phyloP scores from a whole-genome alignment of 495 filamentous ascomycete genomes.

The Talaromyces trachyspermus region DNA sequence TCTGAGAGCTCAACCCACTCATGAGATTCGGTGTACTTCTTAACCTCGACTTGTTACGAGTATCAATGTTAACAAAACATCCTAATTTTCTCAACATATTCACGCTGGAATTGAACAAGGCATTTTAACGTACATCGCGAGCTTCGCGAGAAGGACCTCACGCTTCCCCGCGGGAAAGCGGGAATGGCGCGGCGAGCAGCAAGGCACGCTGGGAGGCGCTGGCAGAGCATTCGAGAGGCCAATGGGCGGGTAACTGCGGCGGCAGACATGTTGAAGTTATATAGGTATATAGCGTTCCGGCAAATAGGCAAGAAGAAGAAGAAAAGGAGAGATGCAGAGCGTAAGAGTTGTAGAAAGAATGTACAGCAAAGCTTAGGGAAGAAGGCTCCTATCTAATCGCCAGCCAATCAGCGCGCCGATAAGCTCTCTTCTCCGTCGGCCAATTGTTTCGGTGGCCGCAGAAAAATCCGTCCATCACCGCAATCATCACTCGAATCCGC shows the following conservation, averaged over 20 bases:
- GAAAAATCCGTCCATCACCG: too few species aligned
- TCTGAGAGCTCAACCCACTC: constrained; percentile 89
- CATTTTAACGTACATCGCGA: constrained; percentile 30
- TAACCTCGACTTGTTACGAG: constrained; percentile 54
- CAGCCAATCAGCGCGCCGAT: too few species aligned
- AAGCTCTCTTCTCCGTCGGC: neutral
- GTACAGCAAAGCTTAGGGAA: too few species aligned
- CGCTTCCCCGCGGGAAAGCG: constrained; percentile 45
- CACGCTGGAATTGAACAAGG: constrained; percentile 2
- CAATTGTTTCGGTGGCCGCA: neutral
- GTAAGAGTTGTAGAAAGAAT: constrained; percentile 5
- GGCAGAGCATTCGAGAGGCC: constrained; percentile 34
- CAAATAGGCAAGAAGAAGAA: constrained; percentile 13
- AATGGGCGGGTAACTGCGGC: constrained; percentile 37
- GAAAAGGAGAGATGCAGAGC: constrained; percentile 16
- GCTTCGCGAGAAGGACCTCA: constrained; percentile 41
- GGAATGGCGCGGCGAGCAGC: constrained; percentile 27
- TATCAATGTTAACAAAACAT: neutral
- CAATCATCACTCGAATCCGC: neutral
- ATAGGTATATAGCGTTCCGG: constrained; percentile 10
- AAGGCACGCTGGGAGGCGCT: constrained; percentile 32
- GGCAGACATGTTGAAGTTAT: constrained; percentile 25
- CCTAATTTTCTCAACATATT: neutral
- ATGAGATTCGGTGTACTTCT: constrained; percentile 95
- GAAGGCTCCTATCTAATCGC: too few species aligned